phyloP scores from a whole-genome alignment of 257 asterid species.

The Solanum bulbocastanum region DNA sequence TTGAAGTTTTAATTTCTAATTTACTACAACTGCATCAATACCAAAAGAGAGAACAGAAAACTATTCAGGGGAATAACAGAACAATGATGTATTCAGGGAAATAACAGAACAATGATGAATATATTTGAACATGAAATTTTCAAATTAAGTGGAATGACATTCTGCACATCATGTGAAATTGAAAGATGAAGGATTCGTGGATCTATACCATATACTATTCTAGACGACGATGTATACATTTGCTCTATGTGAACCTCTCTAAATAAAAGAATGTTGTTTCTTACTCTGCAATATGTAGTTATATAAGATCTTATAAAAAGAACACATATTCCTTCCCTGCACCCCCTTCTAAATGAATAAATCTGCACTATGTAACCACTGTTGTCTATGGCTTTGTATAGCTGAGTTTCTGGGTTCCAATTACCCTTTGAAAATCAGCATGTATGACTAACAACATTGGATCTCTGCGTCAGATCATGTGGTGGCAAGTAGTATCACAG shows the following conservation, averaged over 20 bases:
- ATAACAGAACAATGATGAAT: background rate
- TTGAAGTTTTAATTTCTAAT: background rate
- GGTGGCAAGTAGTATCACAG: slow-evolving; percentile 63
- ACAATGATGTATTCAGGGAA: background rate
- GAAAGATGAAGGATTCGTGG: background rate
- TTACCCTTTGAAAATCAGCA: background rate
- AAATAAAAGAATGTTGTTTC: background rate
- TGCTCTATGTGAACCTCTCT: background rate
- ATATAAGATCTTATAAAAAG: background rate
- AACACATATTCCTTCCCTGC: background rate
- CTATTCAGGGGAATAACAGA: background rate
- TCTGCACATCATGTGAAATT: background rate
- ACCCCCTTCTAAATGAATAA: background rate
- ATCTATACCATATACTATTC: background rate
- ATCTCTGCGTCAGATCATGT: slow-evolving; percentile 23
- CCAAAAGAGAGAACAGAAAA: background rate
- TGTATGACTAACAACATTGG: background rate
- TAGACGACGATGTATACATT: background rate
- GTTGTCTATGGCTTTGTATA: background rate
- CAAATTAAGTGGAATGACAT: background rate
- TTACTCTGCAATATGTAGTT: background rate
- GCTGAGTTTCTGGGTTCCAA: slow-evolving; percentile 6
- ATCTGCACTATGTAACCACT: background rate
- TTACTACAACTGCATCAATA: background rate
- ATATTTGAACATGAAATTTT: background rate